These are phyloP conservation scores for Trifolium dubium DNA, from an alignment of 306 rosid species.

Conservation along the genomic window DNA sequence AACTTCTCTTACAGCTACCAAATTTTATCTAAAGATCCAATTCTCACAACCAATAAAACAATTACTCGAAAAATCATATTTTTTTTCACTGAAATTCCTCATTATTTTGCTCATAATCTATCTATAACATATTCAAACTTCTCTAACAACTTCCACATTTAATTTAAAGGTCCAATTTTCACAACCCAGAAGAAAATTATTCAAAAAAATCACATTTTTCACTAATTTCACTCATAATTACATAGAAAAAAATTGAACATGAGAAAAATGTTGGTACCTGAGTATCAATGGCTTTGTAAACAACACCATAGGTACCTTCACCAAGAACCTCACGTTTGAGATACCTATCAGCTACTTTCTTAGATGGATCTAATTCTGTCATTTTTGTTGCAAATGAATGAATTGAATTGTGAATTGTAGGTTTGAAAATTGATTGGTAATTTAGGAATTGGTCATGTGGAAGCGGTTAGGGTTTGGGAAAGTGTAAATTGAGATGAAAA, in stretches of 20 bases:
- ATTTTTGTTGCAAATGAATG: constrained; percentile 32
- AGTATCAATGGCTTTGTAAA: constrained; percentile 95
- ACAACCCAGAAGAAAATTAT: background rate
- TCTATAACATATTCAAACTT: constrained; percentile 12
- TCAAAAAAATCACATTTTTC: too few relatives aligned
- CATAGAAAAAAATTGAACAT: background rate
- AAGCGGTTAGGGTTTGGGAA: constrained; percentile 53
- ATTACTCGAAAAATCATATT: background rate
- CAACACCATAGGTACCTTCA: constrained; percentile 99
- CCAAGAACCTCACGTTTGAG: constrained; percentile 94
- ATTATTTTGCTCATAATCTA: background rate
- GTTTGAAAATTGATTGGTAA: constrained; percentile 16
- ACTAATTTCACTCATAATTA: too few relatives aligned
- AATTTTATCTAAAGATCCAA: constrained; percentile 10
- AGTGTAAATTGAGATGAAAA: background rate
- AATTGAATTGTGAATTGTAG: constrained; percentile 4
- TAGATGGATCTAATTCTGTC: constrained; percentile 65
- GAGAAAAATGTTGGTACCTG: constrained; percentile 51
- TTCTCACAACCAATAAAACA: background rate
- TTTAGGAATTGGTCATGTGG: constrained; percentile 30
- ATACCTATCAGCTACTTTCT: constrained; percentile 96
- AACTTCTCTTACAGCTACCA: constrained; percentile 31
- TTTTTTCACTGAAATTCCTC: constrained; percentile 8
- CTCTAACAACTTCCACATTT: constrained; percentile 22
- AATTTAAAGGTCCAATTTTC: constrained; percentile 17